Conservation (phyloP, 2,329 filamentous ascomycete species). For the Lizonia empirigonia region DNA sequence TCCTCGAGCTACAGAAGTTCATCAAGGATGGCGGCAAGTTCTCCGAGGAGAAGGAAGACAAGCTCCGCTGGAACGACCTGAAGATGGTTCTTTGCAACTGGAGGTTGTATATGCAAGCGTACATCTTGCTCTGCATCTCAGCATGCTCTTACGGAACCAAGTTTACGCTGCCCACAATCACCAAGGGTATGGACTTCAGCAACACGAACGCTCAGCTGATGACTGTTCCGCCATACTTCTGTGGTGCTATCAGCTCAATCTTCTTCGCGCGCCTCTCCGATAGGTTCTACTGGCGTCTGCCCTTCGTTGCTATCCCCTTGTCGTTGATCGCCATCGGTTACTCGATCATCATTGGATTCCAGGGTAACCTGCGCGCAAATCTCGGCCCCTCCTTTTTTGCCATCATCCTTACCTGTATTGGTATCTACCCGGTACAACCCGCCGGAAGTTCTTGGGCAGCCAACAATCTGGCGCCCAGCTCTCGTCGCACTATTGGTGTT, state of each 20-base stretch:
- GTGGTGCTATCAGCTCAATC: conserved; percentile 32
- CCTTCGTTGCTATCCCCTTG: conserved; percentile 37
- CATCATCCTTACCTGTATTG: conserved; percentile 52
- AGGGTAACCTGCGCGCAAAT: conserved; percentile 48
- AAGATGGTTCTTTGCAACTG: conserved; percentile 36
- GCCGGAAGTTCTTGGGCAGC: conserved; percentile 37
- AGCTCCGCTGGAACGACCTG: conserved; percentile 31
- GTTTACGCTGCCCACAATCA: conserved; percentile 38
- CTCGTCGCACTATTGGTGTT: conserved; percentile 40
- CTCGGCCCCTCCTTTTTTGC: conserved; percentile 53
- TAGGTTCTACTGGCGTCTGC: conserved; percentile 34
- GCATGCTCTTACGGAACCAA: conserved; percentile 40
- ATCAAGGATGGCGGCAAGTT: conserved; percentile 30
- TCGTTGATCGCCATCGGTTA: conserved; percentile 42
- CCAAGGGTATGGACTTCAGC: conserved; percentile 37
- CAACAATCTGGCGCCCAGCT: conserved; percentile 39
- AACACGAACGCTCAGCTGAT: conserved; percentile 39
- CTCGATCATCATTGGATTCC: conserved; percentile 48
- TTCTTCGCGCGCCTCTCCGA: conserved; percentile 32
- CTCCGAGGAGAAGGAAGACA: conserved; percentile 22
- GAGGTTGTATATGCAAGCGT: conserved; percentile 40
- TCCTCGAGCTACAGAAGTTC: conserved; percentile 31
- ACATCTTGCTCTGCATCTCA: conserved; percentile 32
- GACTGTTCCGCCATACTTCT: conserved; percentile 36
- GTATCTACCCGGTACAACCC: conserved; percentile 45